Evolutionary conservation across 495 filamentous ascomycete genomes (phyloP).

Genomic region (Lasiosphaeria hispida): DNA sequence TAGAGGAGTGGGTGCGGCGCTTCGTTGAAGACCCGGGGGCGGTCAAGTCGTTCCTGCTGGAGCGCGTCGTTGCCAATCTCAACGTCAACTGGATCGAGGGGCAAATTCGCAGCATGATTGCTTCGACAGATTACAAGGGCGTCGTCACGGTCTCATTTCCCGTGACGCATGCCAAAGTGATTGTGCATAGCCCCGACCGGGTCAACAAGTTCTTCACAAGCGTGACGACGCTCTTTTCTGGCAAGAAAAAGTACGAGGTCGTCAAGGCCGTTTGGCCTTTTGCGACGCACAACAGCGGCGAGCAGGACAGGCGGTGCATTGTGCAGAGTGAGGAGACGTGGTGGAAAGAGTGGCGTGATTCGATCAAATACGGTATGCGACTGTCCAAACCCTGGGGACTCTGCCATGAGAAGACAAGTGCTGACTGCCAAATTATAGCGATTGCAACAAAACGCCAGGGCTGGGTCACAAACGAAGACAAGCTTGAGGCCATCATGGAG

Average conservation of each 20-base stretch:
- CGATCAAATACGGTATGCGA: conserved; percentile 36
- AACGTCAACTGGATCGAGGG: conserved; percentile 53
- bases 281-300: conserved; percentile 39
- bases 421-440: conserved; percentile 20
- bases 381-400: not conserved
- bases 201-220: conserved; percentile 45
- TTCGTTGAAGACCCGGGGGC: conserved; percentile 46
- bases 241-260: conserved; percentile 50
- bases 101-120: conserved; percentile 47
- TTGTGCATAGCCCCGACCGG: conserved; percentile 49
- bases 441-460: conserved; percentile 44
- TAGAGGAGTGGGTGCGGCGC: conserved; percentile 49
- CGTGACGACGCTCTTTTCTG: conserved; percentile 39
- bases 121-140: conserved; percentile 45
- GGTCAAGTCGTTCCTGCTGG: conserved; percentile 50
- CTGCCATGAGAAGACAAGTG: not conserved
- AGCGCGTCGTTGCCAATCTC: conserved; percentile 50
- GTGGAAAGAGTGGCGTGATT: conserved; percentile 52
- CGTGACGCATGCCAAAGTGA: conserved; percentile 46
- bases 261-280: conserved; percentile 51
- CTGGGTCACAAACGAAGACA: conserved; percentile 53
- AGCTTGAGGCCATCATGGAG: conserved; percentile 49
- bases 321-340: conserved; percentile 54
- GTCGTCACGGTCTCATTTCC: conserved; percentile 50
- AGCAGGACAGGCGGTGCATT: conserved; percentile 37